A percentile compares a stretch with the other conserved stretches of the same genome.
phyloP scores from a whole-genome alignment of 352 stramenopile genomes.

The Globisporangium emineosum region DNA sequence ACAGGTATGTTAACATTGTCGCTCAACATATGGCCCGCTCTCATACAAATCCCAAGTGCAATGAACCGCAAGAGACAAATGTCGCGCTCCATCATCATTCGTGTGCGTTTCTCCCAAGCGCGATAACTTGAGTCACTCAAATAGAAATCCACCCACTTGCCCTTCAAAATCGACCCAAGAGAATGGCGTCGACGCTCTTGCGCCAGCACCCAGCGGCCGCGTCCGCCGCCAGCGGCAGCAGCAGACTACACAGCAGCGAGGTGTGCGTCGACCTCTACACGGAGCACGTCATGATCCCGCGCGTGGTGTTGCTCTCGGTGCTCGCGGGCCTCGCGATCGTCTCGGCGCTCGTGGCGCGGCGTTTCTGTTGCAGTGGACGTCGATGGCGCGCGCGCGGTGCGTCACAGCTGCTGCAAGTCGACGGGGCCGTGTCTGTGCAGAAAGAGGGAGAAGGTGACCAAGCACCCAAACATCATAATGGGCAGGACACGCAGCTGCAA shows the following conservation, averaged over 20 bases:
- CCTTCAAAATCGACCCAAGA: too few relatives aligned
- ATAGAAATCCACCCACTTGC: too few relatives aligned
- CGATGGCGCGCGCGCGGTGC: conserved; percentile 17
- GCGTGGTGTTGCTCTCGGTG: conserved; percentile 33
- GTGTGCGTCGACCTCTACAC: conserved; percentile 32
- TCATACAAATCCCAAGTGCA: too few relatives aligned
- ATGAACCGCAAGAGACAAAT: too few relatives aligned
- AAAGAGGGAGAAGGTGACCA: conserved; percentile 1
- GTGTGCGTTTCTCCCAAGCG: too few relatives aligned
- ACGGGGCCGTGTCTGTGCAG: conserved; percentile 8
- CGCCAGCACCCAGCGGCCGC: neutral
- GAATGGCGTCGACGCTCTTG: neutral
- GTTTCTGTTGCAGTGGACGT: conserved; percentile 4
- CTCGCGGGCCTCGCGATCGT: conserved; percentile 20
- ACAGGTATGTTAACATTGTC: too few relatives aligned
- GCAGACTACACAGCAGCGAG: neutral
- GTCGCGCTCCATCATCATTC: too few relatives aligned
- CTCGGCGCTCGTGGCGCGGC: conserved; percentile 11
- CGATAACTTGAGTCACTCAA: too few relatives aligned
- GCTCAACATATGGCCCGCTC: too few relatives aligned
- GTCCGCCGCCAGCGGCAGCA: neutral
- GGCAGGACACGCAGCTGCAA: conserved; percentile 10
- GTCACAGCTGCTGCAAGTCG: conserved; percentile 19
- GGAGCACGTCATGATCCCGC: conserved; percentile 37
- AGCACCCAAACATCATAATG: neutral